Base-by-base conservation (phyloP, 495 filamentous ascomycete genomes). In the Talaromyces nanjingensis region DNA sequence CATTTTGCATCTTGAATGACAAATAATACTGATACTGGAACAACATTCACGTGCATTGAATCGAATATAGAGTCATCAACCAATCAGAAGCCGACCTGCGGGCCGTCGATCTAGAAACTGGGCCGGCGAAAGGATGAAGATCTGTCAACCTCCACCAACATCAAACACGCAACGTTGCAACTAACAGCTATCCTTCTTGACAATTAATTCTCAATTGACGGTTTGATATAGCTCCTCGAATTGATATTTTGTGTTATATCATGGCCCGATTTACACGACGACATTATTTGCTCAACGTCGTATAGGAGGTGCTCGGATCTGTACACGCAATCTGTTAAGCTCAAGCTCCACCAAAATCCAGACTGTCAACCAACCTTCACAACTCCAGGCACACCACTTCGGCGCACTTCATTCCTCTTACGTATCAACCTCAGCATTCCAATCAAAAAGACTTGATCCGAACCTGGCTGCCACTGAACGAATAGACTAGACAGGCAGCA, bases 121-220 rank as follows among this genome's bases (percentile, higher is more conserved):
- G 47, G 47, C 20, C 49, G 18, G 24, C 7, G 49, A 54, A 37
- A 37, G 37, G 37, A 42, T 14, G 49, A 53, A 53, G 56, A 58
- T 58, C 55, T 58, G 52, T 20, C 24, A 27, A 24, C 8, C 53
- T 56, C 53, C 53, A 29, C 53, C 53, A 27, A 56, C 53, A 25
- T 29, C 53, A 56, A 56, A 56, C 53, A 27, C 53, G 53, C 53
- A 56, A 56, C 53, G 53, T 56, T 56, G 53, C 27, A 25, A 55
- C 5, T 24, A 27, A 56, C 27, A 27, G 22, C 24, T 56, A 56
- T 25, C 24, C 27, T 56, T 22, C 12, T 22, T 24, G 18, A 54
- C 11, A 25, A 4, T n/a, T 16, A 4, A 25, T 56, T 9, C 9
- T 25, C 22, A 56, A 56, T 25, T 25, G 53, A 56, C 0, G 7